Evolutionary conservation across 805 yeast genomes (phyloP), one percentile per base, ranked within the genome.

Genomic region (Allodekkera sacchari): DNA sequence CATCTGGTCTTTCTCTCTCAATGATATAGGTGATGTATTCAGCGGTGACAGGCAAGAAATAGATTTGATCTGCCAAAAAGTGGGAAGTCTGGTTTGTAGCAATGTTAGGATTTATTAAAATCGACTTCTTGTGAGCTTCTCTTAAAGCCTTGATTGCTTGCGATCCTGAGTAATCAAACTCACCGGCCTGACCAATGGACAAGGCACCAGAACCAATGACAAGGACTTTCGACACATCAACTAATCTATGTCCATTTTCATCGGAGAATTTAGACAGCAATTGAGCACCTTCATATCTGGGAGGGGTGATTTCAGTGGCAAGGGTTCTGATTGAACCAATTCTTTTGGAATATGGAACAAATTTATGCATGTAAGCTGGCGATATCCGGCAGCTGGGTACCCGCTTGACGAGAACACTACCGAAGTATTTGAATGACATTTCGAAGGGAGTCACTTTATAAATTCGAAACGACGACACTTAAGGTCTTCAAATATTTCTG

Each of bases 121-220:
- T 82, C 6, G 95, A 77, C 51, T 73, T 57, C 57, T 84, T 88
- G 59, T 83, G 71, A 34, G 94, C 94, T 63, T 88, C 97, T 53
- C 73, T 83, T 52, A 88, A 65, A 9, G 97, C 97, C 61, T 88
- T 88, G 59, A 88, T 89, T 31, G 97, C 97, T 64, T 88, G 97
- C 16, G 96, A 88, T 36, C 97, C 95, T 34, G 94, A 81, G 59
- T 89, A 89, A 61, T 89, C 97, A 50, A 89, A 89, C 63, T 89
- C 97, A 50, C 97, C 97, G 32, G 97, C 97, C 63, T 89, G 97
- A 38, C 97, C 97, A 56, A 89, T 89, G 33, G 95, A 83, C 35
- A 89, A 68, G 32, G 97, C 98, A 52, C 98, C 98, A 6, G 97
- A 89, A 8, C 98, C 98, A 53, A 89, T 83, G 33, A 89, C 83